Percentiles rank a stretch among this genome's conserved stretches.
phyloP scores from a whole-genome alignment of 163 green algal species.

The Volvox carteri region DNA sequence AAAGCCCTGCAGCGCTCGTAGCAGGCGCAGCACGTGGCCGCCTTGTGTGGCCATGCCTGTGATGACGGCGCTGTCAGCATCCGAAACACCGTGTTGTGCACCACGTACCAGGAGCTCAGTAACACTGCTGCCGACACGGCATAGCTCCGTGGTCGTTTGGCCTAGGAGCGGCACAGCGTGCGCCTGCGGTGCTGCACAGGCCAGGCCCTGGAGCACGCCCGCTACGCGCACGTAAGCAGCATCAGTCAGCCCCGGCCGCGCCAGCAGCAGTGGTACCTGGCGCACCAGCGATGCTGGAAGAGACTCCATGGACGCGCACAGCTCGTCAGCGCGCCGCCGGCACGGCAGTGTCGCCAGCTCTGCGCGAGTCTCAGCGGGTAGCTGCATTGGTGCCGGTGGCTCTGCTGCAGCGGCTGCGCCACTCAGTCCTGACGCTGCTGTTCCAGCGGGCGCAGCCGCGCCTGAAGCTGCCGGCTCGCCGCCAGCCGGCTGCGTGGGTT shows the following conservation, averaged over 20 bases:
- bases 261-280: constrained; percentile 73
- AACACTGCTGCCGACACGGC: constrained; percentile 54
- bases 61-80: constrained; percentile 60
- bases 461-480: neutral
- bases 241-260: constrained; percentile 73
- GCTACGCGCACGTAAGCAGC: constrained; percentile 70
- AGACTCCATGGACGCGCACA: constrained; percentile 46
- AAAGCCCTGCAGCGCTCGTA: constrained; percentile 79
- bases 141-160: constrained; percentile 69
- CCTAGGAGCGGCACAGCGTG: constrained; percentile 74
- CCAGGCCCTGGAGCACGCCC: constrained; percentile 74
- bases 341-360: constrained; percentile 19
- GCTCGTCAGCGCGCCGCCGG: constrained; percentile 35
- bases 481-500: neutral
- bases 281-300: constrained; percentile 64
- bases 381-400: neutral
- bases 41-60: constrained; percentile 65
- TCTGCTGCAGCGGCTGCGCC: neutral
- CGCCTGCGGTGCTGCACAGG: constrained; percentile 62
- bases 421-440: too few species aligned
- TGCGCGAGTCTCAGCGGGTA: neutral
- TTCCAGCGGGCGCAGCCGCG: neutral
- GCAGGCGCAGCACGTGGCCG: constrained; percentile 77
- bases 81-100: constrained; percentile 54
- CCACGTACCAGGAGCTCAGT: constrained; percentile 56